A percentile compares a stretch with the other conserved stretches of the same genome.
Conservation (phyloP, 2,329 filamentous ascomycete genomes). For the Fusarium sp. region DNA sequence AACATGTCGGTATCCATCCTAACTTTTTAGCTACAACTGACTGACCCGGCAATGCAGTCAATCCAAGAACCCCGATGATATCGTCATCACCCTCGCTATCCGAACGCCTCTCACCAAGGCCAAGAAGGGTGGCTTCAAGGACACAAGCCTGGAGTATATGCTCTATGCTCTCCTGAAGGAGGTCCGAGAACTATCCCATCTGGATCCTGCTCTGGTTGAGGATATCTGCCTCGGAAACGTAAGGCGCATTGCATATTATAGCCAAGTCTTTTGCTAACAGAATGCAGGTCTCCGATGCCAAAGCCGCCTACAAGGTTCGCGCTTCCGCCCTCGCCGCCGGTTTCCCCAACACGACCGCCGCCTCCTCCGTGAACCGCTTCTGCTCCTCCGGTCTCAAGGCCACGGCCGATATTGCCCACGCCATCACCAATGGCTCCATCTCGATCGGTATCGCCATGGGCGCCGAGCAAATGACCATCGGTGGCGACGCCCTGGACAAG, state of each 20-base stretch:
- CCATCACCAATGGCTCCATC: conserved; percentile 84
- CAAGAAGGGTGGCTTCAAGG: conserved; percentile 94
- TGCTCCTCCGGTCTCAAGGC: conserved; percentile 97
- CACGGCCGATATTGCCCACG: conserved; percentile 92
- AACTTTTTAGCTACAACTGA: background rate
- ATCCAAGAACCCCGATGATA: conserved; percentile 92
- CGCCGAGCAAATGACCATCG: conserved; percentile 86
- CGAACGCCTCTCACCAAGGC: conserved; percentile 92
- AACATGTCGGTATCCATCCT: conserved; percentile 75
- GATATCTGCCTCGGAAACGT: conserved; percentile 96
- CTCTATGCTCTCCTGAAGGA: conserved; percentile 86
- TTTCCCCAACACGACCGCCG: conserved; percentile 89
- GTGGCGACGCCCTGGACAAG: conserved; percentile 75
- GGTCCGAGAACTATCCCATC: conserved; percentile 75
- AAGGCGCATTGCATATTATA: conserved; percentile 29
- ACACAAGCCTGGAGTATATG: conserved; percentile 89
- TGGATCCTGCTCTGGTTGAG: conserved; percentile 85
- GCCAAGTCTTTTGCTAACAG: background rate
- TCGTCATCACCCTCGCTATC: conserved; percentile 93
- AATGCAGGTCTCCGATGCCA: conserved; percentile 79
- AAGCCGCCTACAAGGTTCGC: conserved; percentile 91
- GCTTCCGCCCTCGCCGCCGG: conserved; percentile 91
- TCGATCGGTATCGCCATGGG: conserved; percentile 89
- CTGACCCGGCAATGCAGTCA: conserved; percentile 65
- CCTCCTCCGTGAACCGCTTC: conserved; percentile 91